Conservation (phyloP, 2,329 filamentous ascomycete species). For the Botrytis sinoallii region DNA sequence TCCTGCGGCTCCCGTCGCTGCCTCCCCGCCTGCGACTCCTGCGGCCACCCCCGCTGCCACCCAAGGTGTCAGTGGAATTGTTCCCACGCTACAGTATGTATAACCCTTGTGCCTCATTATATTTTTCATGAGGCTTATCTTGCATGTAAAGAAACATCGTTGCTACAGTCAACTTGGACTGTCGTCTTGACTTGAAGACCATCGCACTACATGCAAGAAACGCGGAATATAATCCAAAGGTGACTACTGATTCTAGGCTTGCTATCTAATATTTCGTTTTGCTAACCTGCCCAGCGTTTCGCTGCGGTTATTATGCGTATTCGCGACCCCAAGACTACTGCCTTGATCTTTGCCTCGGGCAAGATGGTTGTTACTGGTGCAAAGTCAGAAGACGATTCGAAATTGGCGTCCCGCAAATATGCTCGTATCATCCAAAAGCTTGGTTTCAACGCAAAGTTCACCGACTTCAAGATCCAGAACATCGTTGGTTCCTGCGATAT, state of each 20-base stretch:
- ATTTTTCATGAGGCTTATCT: conserved; percentile 51
- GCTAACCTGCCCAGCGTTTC: conserved; percentile 70
- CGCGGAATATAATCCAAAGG: conserved; percentile 98
- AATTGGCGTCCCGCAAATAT: conserved; percentile 95
- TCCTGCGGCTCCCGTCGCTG: conserved; percentile 61
- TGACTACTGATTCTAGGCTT: conserved; percentile 51
- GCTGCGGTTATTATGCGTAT: conserved; percentile 99
- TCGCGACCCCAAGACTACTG: conserved; percentile 96
- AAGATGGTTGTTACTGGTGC: conserved; percentile 99
- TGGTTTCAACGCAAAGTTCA: conserved; percentile 99
- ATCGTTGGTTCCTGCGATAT: conserved; percentile 99
- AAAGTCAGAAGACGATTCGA: conserved; percentile 96
- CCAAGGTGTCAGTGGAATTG: conserved; percentile 79
- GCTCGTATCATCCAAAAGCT: conserved; percentile 99
- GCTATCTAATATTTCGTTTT: conserved; percentile 43
- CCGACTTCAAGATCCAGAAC: conserved; percentile 99
- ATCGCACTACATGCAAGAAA: conserved; percentile 97
- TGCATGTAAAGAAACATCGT: conserved; percentile 83
- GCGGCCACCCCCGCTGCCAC: conserved; percentile 85
- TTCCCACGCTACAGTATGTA: conserved; percentile 96
- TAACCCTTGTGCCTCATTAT: conserved; percentile 42
- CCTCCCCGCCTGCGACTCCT: conserved; percentile 84
- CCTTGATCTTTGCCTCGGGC: conserved; percentile 94
- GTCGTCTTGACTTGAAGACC: conserved; percentile 96
- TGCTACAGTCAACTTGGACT: conserved; percentile 96